Base-by-base conservation (phyloP, 352 stramenopile genomes). In the Globisporangium paroecandrum region DNA sequence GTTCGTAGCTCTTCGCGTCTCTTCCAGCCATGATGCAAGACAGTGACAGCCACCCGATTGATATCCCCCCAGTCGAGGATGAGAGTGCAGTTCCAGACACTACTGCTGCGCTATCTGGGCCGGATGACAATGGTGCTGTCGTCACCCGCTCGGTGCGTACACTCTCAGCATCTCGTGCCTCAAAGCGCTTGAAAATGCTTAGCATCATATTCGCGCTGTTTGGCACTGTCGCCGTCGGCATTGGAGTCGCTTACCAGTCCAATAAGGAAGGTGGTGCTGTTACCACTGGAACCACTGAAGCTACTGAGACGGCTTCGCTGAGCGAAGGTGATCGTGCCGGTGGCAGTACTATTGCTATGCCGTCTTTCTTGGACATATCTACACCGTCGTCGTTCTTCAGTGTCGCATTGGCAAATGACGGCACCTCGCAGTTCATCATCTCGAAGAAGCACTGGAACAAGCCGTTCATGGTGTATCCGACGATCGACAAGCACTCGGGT, bases 401-500 rank as follows among this genome's bases (percentile, higher is more conserved):
- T 54, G 66, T 86, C n/a, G 68, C 72, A 8, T 76, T 81, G 32
- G 66, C 69, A 24, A 58, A 55, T 5, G 65, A 75, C 18, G 72
- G 75, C 15, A 64, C 62, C 4, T 47, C 79, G 1, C 60, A 81
- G 7, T 92, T 92, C 62, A 72, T 82, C 10, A 65, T 93, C 18
- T 76, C 69, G 43, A 91, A 93, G 69, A 36, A 66, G 22, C 64
- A 79, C 51, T 90, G 78, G 79, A 89, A 89, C 63, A 65, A 72
- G 18, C 88, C 81, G 13, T 93, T 91, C 61, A 76, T 93, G 34
- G 83, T 93, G 49, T 89, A 88, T 47, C 79, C 85, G 36, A 91
- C 80, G 15, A 77, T 91, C 12, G 81, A 81, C 6, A 89, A 82
- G 62, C 77, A 79, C 47, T 78, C 81, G 32, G 76, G 79, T 6